A percentile compares a stretch with the other conserved stretches of the same genome.
phyloP scores from a whole-genome alignment of 2,329 filamentous ascomycete genomes.

The Fusarium sp. region DNA sequence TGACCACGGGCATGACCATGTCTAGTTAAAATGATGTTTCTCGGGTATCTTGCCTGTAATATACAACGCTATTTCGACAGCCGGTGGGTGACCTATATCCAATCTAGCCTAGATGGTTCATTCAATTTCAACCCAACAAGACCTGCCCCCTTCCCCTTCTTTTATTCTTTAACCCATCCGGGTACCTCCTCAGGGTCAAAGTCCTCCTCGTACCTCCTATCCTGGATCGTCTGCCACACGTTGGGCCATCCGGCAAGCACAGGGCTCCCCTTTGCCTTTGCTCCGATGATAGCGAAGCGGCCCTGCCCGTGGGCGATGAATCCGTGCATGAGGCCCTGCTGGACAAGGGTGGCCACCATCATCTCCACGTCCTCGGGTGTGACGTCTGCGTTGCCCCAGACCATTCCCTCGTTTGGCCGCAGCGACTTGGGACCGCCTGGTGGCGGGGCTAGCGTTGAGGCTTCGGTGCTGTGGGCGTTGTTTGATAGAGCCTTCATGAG shows the following conservation, averaged over 20 bases:
- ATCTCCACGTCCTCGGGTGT: slow-evolving; percentile 75
- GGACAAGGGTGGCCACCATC: slow-evolving; percentile 76
- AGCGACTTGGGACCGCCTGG: slow-evolving; percentile 57
- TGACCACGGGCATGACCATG: slow-evolving; percentile 5
- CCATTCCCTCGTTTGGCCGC: slow-evolving; percentile 64
- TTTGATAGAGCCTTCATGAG: slow-evolving; percentile 62
- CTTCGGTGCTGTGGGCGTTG: slow-evolving; percentile 49
- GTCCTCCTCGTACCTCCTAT: slow-evolving; percentile 64
- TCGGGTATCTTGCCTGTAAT: slow-evolving; percentile 36
- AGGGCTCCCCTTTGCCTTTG: slow-evolving; percentile 69
- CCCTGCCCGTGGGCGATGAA: slow-evolving; percentile 80
- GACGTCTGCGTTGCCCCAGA: slow-evolving; percentile 69
- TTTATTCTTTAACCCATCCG: slow-evolving; percentile 71
- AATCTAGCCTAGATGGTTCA: slow-evolving; percentile 8
- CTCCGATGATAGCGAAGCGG: slow-evolving; percentile 83
- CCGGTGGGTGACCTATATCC: slow-evolving; percentile 1
- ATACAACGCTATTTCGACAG: slow-evolving; percentile 27
- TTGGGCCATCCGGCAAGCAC: slow-evolving; percentile 77
- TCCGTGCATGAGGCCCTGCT: slow-evolving; percentile 81
- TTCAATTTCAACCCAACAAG: background rate
- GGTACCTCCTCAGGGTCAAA: slow-evolving; percentile 71
- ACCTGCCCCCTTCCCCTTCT: background rate
- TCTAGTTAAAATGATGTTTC: slow-evolving; percentile 8
- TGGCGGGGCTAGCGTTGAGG: slow-evolving; percentile 58
- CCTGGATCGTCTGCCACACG: slow-evolving; percentile 72